A percentile compares a stretch with the other conserved stretches of the same genome.
These are phyloP conservation scores for Lepidium africanum DNA, from an alignment of 345 rosid species.

Conservation along the genomic window DNA sequence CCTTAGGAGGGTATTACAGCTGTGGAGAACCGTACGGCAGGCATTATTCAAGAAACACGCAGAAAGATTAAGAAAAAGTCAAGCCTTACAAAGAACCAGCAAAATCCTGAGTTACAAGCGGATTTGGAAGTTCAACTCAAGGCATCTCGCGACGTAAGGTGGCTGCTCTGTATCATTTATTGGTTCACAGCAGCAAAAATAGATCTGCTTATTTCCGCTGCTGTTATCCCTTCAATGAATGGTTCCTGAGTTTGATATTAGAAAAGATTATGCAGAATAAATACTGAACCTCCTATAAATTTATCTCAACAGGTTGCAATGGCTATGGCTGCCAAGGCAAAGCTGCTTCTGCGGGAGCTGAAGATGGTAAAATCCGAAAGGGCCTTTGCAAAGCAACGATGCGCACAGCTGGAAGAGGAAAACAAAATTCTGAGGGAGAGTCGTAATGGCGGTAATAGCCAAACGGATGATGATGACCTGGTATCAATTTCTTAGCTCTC, in stretches of 20 bases:
- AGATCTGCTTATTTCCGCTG: background rate
- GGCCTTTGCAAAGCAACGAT: constrained; percentile 84
- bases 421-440: constrained; percentile 62
- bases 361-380: constrained; percentile 93
- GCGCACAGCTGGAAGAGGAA: constrained; percentile 91
- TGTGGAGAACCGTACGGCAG: constrained; percentile 79
- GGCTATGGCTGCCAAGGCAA: constrained; percentile 99
- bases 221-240: background rate
- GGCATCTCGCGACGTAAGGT: constrained; percentile 99
- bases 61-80: constrained; percentile 66
- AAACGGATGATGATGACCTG: constrained; percentile 74
- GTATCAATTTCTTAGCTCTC: constrained; percentile 31
- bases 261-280: background rate
- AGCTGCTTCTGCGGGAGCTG: constrained; percentile 87
- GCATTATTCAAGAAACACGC: constrained; percentile 79
- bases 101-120: constrained; percentile 35
- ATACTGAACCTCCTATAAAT: background rate
- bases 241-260: background rate
- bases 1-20: constrained; percentile 69
- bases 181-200: constrained; percentile 13
- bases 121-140: constrained; percentile 89
- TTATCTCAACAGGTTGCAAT: constrained; percentile 75
- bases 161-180: constrained; percentile 54
- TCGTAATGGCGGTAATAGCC: constrained; percentile 49
- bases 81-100: constrained; percentile 33